These are phyloP conservation scores for Elsinoe ampelina DNA, from an alignment of 2,329 filamentous ascomycete species.

Conservation along the genomic window DNA sequence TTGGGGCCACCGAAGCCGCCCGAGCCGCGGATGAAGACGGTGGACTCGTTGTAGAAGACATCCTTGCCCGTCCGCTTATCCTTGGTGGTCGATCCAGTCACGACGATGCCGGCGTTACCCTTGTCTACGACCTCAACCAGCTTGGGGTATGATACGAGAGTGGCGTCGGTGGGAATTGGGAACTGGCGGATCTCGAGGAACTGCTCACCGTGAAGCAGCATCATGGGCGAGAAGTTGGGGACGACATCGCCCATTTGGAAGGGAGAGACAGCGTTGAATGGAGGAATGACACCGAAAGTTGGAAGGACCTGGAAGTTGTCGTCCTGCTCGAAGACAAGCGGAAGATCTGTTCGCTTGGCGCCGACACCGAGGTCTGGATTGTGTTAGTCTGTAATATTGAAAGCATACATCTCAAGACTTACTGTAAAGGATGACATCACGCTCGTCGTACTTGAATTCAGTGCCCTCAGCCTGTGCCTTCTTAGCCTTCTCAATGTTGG, in stretches of 20 bases:
- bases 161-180: conserved; percentile 77
- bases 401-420: conserved; percentile 17
- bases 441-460: conserved; percentile 74
- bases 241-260: conserved; percentile 76
- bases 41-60: conserved; percentile 93
- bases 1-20: conserved; percentile 81
- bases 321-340: conserved; percentile 79
- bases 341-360: conserved; percentile 79
- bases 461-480: conserved; percentile 62
- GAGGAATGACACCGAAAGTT: conserved; percentile 94
- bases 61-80: conserved; percentile 79
- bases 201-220: conserved; percentile 97
- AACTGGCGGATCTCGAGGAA: conserved; percentile 90
- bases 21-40: conserved; percentile 82
- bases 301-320: conserved; percentile 91
- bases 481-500: conserved; percentile 67
- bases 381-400: conserved; percentile 19
- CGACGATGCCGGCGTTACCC: conserved; percentile 76
- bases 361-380: conserved; percentile 67
- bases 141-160: conserved; percentile 64
- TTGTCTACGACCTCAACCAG: conserved; percentile 96
- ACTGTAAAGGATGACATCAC: conserved; percentile 85
- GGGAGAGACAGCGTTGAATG: conserved; percentile 72
- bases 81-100: conserved; percentile 70
- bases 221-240: conserved; percentile 96